Conservation (phyloP, 1,284 basidiomycete species). For the Melampsora larici-populina region DNA sequence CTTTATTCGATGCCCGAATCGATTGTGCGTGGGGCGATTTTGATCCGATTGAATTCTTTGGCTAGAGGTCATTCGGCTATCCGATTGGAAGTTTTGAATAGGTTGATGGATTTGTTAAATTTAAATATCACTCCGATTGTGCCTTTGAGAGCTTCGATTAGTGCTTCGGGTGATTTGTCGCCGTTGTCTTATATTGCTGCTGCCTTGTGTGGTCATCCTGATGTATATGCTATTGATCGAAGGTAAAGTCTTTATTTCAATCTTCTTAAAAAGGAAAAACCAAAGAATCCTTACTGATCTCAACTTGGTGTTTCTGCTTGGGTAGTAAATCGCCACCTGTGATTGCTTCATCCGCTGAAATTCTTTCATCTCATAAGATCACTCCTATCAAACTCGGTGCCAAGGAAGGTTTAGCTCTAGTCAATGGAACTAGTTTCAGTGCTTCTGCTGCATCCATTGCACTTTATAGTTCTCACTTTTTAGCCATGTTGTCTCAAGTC, state of each 20-base stretch:
- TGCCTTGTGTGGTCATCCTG: slow-evolving; percentile 70
- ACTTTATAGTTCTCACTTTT: slow-evolving; percentile 68
- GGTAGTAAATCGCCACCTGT: neutral
- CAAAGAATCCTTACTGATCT: no score
- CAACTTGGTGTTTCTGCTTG: slow-evolving; percentile 24
- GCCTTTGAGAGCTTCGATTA: slow-evolving; percentile 76
- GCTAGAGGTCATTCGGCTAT: slow-evolving; percentile 75
- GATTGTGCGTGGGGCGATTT: slow-evolving; percentile 83
- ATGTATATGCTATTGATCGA: slow-evolving; percentile 64
- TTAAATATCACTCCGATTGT: slow-evolving; percentile 75
- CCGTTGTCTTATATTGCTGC: slow-evolving; percentile 76
- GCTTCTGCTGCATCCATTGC: slow-evolving; percentile 57
- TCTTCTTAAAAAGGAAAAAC: neutral
- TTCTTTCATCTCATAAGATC: slow-evolving; percentile 65
- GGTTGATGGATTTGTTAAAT: slow-evolving; percentile 69
- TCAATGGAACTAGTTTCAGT: slow-evolving; percentile 81
- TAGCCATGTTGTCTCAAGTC: slow-evolving; percentile 69
- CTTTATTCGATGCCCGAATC: slow-evolving; percentile 74
- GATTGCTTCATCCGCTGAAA: slow-evolving; percentile 55
- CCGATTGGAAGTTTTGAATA: slow-evolving; percentile 72
- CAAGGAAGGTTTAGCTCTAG: slow-evolving; percentile 75
- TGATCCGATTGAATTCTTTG: slow-evolving; percentile 79
- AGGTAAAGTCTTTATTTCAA: slow-evolving; percentile 58
- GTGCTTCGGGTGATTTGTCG: slow-evolving; percentile 64
- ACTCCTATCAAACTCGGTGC: slow-evolving; percentile 68